Evolutionary conservation across 2,329 filamentous ascomycete genomes (phyloP).

Genomic region (Rhinocladiella similis): DNA sequence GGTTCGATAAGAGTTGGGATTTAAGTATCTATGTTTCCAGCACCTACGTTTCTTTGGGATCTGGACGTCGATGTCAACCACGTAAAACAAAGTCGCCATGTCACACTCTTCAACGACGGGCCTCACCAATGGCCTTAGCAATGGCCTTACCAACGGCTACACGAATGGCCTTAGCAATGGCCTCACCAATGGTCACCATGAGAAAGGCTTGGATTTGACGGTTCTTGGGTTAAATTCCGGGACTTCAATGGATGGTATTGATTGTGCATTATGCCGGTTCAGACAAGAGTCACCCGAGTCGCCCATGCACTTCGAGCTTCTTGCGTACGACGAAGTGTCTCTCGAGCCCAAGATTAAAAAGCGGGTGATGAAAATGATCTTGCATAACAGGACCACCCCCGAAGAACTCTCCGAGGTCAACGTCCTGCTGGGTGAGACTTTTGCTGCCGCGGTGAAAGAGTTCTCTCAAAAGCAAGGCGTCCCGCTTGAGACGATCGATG

Average conservation of each 20-base stretch:
- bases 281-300: constrained; percentile 52
- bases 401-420: constrained; percentile 59
- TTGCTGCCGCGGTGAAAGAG: constrained; percentile 52
- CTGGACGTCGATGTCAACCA: background rate
- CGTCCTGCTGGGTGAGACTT: constrained; percentile 57
- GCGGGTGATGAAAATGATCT: constrained; percentile 58
- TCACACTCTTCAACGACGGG: constrained; percentile 8
- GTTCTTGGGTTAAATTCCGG: constrained; percentile 58
- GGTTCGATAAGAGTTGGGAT: background rate
- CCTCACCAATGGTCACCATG: constrained; percentile 19
- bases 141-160: constrained; percentile 21
- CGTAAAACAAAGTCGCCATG: background rate
- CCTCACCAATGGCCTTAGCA: constrained; percentile 3
- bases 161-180: constrained; percentile 15
- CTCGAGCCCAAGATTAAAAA: constrained; percentile 56
- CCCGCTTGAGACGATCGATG: constrained; percentile 50
- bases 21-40: constrained; percentile 4
- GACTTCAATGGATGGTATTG: constrained; percentile 59
- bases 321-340: constrained; percentile 61
- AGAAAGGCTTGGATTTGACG: constrained; percentile 48
- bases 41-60: constrained; percentile 1
- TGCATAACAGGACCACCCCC: constrained; percentile 54
- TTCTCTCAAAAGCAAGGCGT: constrained; percentile 51
- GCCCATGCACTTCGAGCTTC: constrained; percentile 57
- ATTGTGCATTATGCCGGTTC: constrained; percentile 60